Evolutionary conservation across 2,329 filamentous ascomycete species (phyloP), one percentile per base, ranked within the genome.

Genomic region (Ophioceras dolichostomum): DNA sequence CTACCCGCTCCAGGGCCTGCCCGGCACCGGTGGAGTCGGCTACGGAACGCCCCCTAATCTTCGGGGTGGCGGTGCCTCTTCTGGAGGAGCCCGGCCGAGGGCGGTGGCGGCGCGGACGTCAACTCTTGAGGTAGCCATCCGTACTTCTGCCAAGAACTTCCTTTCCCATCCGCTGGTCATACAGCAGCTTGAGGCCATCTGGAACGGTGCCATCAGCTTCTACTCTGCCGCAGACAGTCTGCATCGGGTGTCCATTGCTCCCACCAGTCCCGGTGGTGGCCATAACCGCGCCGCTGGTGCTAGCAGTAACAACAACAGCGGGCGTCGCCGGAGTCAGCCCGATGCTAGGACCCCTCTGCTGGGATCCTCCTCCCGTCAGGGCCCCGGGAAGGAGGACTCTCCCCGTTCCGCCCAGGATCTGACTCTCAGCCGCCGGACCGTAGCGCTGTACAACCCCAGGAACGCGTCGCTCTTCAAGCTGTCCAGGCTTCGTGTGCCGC

Each of bases 121-220:
- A 8, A 88, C 88, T 7, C 73, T 95, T 22, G 89, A 95, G 60
- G 79, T 96, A 40, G 88, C 89, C 42, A 95, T 96, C 50, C 78
- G 86, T 47, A 86, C 88, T 16, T 88, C 88, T 44, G 84, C 89
- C 17, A 95, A 96, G 60, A 81, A 86, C 47, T 94, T 95, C 48
- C 67, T 96, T 5, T 83, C 89, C 8, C 88, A 95, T 52, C 88
- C 89, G 1, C 67, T 95, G 4, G 87, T 95, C 1, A 82, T 95
- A 8, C 86, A 93, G 56, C 88, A 95, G 53, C 68, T 96, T n/a
- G 87, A 95, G 57, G 88, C 87, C 32, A 94, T 96, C 43, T 96
- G 89, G 89, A 89, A 86, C 16, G 89, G 89, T 20, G 89, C 83
- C 14, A 91, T 96, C 45, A 87, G 91, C 46, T 95, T 96, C 52